Evolutionary conservation across 2,329 filamentous ascomycete genomes (phyloP), one percentile per base, ranked within the genome.

Genomic region (Ophiosphaerella korrae): DNA sequence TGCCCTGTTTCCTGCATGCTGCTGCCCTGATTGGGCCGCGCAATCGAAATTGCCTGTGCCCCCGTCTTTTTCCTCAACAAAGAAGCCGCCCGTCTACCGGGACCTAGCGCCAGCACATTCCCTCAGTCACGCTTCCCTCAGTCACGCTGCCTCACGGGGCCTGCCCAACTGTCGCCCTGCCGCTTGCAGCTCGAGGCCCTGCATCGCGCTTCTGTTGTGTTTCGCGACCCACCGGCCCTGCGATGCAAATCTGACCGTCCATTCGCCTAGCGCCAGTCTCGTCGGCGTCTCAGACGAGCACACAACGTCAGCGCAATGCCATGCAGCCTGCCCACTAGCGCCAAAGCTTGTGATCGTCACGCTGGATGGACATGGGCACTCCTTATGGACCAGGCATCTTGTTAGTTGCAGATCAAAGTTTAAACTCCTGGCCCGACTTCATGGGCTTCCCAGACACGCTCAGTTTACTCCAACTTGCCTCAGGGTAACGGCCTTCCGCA

Each of bases 251-350:
- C 40, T 33, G 32, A 38, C 18, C 48, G 14, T 50, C 53, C 23
- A 68, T 70, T 70, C 64, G 67, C 61, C 45, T 48, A 59, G 45
- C 51, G 48, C 42, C 42, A 55, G 68, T 71, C 66, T 71, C 64
- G 66, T 52, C 53, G 53, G 48, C 63, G 67, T 72, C 67, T 70
- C 66, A 69, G 60, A 53, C 40, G 23, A 45, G 31, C 48, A 52
- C 53, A 59, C 62, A 56, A 58, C 64, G 58, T 66, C 59, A 66
- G 65, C 62, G 41, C 46, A 39, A 56, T 60, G 58, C 62, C 58
- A 60, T 63, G 57, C 58, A 53, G 50, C 34, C 41, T 48, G 41
- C 53, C 57, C 54, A 51, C 52, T 51, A 53, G 56, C 57, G 60
- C 64, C 66, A 53, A 63, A 62, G 57, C 61, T 57, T 53, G 54